These are phyloP conservation scores for Mycena sanguinolenta DNA, from an alignment of 768 basidiomycete genomes.

Conservation along the genomic window DNA sequence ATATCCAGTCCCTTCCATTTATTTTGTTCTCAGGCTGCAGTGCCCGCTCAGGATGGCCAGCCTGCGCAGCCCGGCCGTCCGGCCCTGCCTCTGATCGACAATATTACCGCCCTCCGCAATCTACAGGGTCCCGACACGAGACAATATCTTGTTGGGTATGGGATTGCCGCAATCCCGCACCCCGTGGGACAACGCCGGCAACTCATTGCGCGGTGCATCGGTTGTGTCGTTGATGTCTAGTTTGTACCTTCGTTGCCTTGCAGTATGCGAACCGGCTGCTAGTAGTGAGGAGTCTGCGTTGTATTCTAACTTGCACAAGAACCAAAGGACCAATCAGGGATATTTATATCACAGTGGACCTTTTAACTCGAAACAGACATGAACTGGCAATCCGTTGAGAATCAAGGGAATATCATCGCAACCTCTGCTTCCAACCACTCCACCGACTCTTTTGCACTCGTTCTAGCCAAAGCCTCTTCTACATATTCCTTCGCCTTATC, in stretches of 20 bases:
- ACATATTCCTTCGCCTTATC: constrained; percentile 34
- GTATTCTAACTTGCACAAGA: no score
- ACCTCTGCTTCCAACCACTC: constrained; percentile 10
- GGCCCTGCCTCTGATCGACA: not conserved
- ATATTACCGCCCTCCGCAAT: not conserved
- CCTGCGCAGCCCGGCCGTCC: not conserved
- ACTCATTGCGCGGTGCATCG: not conserved
- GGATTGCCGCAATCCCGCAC: not conserved
- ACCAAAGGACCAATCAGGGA: no score
- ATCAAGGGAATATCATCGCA: constrained; percentile 14
- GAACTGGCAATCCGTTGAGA: no score
- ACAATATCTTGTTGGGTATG: not conserved
- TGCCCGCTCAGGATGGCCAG: not conserved
- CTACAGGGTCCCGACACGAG: not conserved
- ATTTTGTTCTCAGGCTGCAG: not conserved
- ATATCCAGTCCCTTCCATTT: not conserved
- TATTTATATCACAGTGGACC: no score
- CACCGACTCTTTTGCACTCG: not conserved
- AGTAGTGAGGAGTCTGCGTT: no score
- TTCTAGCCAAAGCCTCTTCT: constrained; percentile 4
- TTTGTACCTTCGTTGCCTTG: no score
- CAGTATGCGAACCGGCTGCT: no score
- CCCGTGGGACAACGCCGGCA: not conserved
- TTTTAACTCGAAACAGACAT: no score
- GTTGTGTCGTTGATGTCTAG: not conserved